Evolutionary conservation across 768 basidiomycete genomes (phyloP).

Genomic region (Amanita rimosa): DNA sequence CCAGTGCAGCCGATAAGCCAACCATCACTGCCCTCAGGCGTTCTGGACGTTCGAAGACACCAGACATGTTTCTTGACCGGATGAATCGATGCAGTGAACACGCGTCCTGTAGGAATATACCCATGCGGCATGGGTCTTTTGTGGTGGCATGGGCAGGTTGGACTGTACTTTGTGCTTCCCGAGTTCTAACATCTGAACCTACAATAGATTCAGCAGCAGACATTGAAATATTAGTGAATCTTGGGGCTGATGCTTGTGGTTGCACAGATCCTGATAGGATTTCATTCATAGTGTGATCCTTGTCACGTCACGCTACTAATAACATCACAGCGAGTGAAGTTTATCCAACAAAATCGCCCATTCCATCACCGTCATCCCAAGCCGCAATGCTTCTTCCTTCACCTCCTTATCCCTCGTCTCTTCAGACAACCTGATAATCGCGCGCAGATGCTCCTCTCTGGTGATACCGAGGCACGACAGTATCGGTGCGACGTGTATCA

Average conservation of each 20-base stretch:
- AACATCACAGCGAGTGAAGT: constrained; percentile 25
- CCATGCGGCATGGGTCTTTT: not conserved
- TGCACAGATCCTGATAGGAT: too few relatives aligned
- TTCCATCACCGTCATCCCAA: constrained; percentile 63
- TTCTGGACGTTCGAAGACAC: constrained; percentile 86
- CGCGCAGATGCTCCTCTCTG: constrained; percentile 48
- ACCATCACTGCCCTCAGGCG: constrained; percentile 75
- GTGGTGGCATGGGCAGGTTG: not conserved
- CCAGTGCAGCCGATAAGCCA: constrained; percentile 27
- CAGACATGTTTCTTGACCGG: constrained; percentile 60
- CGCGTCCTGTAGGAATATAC: constrained; percentile 52
- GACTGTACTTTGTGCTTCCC: not conserved
- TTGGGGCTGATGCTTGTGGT: too few relatives aligned
- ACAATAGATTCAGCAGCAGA: not conserved
- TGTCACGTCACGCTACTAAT: too few relatives aligned
- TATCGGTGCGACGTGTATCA: constrained; percentile 49
- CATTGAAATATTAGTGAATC: too few relatives aligned
- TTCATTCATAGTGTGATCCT: too few relatives aligned
- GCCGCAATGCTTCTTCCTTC: constrained; percentile 55
- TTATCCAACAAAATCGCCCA: constrained; percentile 72
- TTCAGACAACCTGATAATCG: constrained; percentile 48
- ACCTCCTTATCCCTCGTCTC: constrained; percentile 61
- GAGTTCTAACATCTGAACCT: not conserved
- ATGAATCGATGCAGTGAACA: constrained; percentile 72
- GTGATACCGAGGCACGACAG: constrained; percentile 49